phyloP scores from a whole-genome alignment of 2,329 filamentous ascomycete genomes.

The Metarhizium robertsii region DNA sequence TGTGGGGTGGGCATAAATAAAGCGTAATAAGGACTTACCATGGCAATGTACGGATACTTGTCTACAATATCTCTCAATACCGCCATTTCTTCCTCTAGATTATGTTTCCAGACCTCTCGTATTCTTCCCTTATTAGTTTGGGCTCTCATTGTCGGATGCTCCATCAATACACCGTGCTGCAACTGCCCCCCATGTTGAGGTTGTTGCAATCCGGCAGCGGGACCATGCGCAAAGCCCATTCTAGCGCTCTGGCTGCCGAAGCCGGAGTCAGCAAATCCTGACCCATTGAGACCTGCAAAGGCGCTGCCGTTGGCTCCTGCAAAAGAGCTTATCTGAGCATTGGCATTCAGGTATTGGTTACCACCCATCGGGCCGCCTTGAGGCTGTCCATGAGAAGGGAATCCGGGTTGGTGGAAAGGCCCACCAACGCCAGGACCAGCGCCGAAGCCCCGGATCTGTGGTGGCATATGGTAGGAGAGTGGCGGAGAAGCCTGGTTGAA shows the following conservation, averaged over 20 bases:
- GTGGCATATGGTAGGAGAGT: conserved; percentile 20
- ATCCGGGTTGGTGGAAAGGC: conserved; percentile 38
- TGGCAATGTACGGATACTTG: conserved; percentile 91
- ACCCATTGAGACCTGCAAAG: conserved; percentile 48
- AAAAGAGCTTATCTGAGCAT: conserved; percentile 60
- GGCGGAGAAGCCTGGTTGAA: background rate
- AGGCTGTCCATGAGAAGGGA: conserved; percentile 41
- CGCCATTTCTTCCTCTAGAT: conserved; percentile 85
- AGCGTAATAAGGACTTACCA: conserved; percentile 54
- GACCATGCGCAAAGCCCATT: conserved; percentile 71
- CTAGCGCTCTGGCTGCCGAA: conserved; percentile 80
- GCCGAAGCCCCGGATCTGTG: conserved; percentile 28
- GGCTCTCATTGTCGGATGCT: conserved; percentile 29
- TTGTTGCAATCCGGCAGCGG: conserved; percentile 46
- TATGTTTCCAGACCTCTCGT: conserved; percentile 92
- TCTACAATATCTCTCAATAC: conserved; percentile 74
- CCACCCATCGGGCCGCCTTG: conserved; percentile 47
- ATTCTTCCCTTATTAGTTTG: conserved; percentile 71
- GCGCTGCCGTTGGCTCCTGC: conserved; percentile 42
- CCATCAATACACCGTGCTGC: conserved; percentile 31
- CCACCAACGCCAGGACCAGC: conserved; percentile 26
- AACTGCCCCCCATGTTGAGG: conserved; percentile 43
- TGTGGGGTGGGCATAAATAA: background rate
- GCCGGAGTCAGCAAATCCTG: conserved; percentile 57
- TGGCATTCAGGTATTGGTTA: conserved; percentile 65